Evolutionary conservation across 176 grass and related monocot species (phyloP), one percentile per base, ranked within the genome.

Genomic region (Cocos nucifera): DNA sequence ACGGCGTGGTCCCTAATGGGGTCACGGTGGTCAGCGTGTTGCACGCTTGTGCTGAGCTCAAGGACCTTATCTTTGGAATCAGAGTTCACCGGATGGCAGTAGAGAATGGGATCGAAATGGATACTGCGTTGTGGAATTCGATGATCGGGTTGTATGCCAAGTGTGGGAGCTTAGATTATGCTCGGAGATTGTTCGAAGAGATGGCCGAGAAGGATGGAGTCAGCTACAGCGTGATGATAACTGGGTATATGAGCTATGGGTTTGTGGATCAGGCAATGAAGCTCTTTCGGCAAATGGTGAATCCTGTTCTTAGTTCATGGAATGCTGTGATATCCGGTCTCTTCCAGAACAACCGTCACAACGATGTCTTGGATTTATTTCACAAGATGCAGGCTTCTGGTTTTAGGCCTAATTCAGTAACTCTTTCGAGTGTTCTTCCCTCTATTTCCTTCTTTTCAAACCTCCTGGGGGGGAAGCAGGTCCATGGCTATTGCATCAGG

Each of bases 211-310:
- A 86, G 58, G 87, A 90, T 71, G 32, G 60, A 0, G 49, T 90
- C 56, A 86, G 67, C 67, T 90, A 83, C 69, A 83, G 78, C 56
- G 65, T 79, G 32, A 79, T 86, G 82, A 90, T 90, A 24, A 63
- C 82, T 63, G 87, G 79, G 25, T 86, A 90, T 54, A 86, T 90
- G 87, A 82, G 64, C 66, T 64, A 66, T 28, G 87, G 79, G 10
- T 39, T 73, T 70, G 72, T 86, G 5, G 6, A 52, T 16, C 50
- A 62, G 53, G 87, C 68, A 67, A 77, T 90, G 64, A 61, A 77
- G 24, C 75, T 90, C 69, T 86, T 86, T 65, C 49, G 49, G 29
- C 64, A 18, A 74, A 63, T 76, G 28, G 53, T 61, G 66, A 48
- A 23, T 82, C 69, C 74, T 12, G 72, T 66, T 25, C 78, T 71